phyloP scores from a whole-genome alignment of 2,329 filamentous ascomycete species.

The Colletotrichum destructivum region DNA sequence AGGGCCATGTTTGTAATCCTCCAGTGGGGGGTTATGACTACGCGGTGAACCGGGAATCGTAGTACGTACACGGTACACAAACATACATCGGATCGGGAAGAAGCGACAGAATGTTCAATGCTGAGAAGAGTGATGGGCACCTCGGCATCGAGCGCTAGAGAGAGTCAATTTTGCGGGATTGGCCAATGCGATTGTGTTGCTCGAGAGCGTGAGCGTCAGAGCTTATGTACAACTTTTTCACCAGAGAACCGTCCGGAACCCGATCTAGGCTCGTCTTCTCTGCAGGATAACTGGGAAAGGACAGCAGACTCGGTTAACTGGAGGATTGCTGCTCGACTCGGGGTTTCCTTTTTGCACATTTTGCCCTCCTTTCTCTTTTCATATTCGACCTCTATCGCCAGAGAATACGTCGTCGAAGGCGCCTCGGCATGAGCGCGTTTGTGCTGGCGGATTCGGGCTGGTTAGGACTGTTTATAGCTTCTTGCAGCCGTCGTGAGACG shows the following conservation, averaged over 20 bases:
- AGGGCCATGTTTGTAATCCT: not conserved
- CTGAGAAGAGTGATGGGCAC: not conserved
- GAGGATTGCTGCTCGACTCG: not conserved
- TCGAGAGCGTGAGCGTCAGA: not conserved
- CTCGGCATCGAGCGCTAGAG: conserved; percentile 3
- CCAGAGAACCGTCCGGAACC: not conserved
- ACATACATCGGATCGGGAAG: not conserved
- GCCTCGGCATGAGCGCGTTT: conserved; percentile 8
- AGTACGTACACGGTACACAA: not conserved
- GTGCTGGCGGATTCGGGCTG: not conserved
- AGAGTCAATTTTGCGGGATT: not conserved
- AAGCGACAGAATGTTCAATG: conserved; percentile 11
- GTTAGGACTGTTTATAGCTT: not conserved
- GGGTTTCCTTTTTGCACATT: not conserved
- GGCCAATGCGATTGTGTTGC: not conserved
- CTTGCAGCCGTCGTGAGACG: not conserved
- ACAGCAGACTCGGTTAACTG: not conserved
- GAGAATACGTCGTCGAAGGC: not conserved
- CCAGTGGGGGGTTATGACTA: not conserved
- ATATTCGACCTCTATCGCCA: not conserved
- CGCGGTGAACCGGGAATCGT: not conserved
- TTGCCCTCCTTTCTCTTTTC: not conserved
- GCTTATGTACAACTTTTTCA: not conserved
- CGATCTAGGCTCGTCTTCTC: not conserved
- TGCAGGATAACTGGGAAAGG: not conserved